phyloP scores from a whole-genome alignment of 2,329 filamentous ascomycete species.

The Volutella citrinella region DNA sequence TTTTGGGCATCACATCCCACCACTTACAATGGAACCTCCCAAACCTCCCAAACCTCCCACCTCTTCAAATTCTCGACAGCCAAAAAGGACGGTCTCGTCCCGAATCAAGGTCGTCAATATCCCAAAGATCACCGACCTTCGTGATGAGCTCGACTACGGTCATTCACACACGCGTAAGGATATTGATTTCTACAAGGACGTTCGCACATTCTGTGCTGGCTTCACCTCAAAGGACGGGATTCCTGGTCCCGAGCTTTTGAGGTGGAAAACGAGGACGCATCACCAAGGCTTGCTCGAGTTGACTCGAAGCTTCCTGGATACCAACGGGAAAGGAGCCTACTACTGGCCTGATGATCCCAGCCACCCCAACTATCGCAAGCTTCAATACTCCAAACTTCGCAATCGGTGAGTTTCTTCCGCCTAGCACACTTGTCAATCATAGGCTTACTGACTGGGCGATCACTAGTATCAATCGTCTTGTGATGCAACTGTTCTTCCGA shows the following conservation, averaged over 20 bases:
- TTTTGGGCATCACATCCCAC: no score
- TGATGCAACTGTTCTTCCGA: conserved; percentile 6
- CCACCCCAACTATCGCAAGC: neutral
- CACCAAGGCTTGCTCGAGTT: conserved; percentile 17
- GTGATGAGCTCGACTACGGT: conserved; percentile 16
- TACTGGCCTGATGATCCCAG: conserved; percentile 17
- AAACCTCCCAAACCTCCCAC: no score
- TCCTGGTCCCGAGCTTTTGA: conserved; percentile 4
- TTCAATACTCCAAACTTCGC: conserved; percentile 9
- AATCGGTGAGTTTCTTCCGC: conserved; percentile 11
- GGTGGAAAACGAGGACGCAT: conserved; percentile 12
- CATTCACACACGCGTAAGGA: conserved; percentile 5
- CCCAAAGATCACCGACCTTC: conserved; percentile 14
- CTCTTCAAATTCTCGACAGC: no score
- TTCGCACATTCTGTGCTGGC: conserved; percentile 2
- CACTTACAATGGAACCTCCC: no score
- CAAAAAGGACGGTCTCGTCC: no score
- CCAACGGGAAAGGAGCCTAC: conserved; percentile 10
- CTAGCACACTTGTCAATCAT: no score
- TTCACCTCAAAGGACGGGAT: conserved; percentile 9
- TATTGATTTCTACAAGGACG: conserved; percentile 15
- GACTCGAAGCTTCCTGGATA: conserved; percentile 13
- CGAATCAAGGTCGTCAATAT: conserved; percentile 8
- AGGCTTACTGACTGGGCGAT: no score
- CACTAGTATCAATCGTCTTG: conserved; percentile 3